Conservation (phyloP, 1,284 basidiomycete species). For the Phellopilus nigrolimitatus region DNA sequence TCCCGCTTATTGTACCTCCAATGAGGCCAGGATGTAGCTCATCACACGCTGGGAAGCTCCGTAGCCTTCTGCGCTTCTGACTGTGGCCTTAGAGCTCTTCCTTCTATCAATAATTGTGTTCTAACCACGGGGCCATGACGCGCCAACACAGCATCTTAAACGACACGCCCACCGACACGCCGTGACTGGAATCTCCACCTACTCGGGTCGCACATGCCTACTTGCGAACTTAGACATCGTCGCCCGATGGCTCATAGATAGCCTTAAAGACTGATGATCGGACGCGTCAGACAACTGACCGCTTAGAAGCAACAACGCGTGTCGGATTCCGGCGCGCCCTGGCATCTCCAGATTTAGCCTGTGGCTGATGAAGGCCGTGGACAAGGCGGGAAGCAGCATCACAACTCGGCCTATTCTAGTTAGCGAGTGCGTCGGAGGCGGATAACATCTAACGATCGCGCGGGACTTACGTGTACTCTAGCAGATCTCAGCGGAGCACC, state of each 20-base stretch:
- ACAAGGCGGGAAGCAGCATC: neutral
- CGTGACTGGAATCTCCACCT: neutral
- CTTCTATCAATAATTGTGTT: too few species aligned
- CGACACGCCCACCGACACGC: neutral
- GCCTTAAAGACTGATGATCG: conserved; percentile 4
- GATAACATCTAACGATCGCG: neutral
- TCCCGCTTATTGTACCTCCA: too few species aligned
- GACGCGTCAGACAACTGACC: neutral
- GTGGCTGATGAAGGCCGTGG: too few species aligned
- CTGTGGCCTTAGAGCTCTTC: too few species aligned
- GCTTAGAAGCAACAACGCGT: neutral
- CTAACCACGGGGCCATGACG: too few species aligned
- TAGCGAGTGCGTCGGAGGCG: neutral
- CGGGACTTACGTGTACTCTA: neutral
- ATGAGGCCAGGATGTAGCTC: too few species aligned
- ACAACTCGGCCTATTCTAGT: neutral
- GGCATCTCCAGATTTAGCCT: too few species aligned
- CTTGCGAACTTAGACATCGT: conserved; percentile 16
- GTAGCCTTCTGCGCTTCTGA: too few species aligned
- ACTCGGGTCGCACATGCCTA: conserved; percentile 15
- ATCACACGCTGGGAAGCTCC: too few species aligned
- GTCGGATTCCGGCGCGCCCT: too few species aligned
- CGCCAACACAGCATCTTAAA: neutral
- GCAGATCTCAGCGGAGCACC: neutral
- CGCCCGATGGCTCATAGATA: neutral